These are phyloP conservation scores for Sporothrix euskadiensis DNA, from an alignment of 2,329 filamentous ascomycete genomes.

Conservation along the genomic window DNA sequence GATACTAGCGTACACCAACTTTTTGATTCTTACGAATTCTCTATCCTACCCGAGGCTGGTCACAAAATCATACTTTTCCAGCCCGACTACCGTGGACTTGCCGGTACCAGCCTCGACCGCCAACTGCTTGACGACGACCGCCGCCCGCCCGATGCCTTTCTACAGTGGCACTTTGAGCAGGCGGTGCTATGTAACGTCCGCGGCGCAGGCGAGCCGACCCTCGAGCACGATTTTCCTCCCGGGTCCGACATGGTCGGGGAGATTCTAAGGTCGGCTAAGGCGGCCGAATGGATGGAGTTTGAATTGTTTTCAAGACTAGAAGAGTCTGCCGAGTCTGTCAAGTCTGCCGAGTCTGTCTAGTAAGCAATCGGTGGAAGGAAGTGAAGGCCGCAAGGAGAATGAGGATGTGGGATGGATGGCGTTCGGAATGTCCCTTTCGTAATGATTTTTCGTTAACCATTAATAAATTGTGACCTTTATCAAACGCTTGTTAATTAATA, in stretches of 20 bases:
- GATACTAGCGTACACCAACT: not conserved
- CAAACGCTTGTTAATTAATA: too few relatives aligned
- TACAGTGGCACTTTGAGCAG: constrained; percentile 18
- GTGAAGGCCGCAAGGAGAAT: too few relatives aligned
- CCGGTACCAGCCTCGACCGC: constrained; percentile 1
- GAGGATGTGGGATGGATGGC: too few relatives aligned
- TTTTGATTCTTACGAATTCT: constrained; percentile 4
- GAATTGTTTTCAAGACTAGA: constrained; percentile 25
- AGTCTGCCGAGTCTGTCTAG: too few relatives aligned
- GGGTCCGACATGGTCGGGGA: constrained; percentile 22
- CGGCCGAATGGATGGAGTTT: constrained; percentile 22
- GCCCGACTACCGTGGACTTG: not conserved
- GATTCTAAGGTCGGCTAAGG: constrained; percentile 14
- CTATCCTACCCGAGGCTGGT: constrained; percentile 13
- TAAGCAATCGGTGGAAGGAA: too few relatives aligned
- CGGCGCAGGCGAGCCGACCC: not conserved
- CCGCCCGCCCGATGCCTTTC: not conserved
- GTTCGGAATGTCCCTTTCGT: too few relatives aligned
- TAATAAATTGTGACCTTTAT: too few relatives aligned
- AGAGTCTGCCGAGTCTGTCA: not conserved
- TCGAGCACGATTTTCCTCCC: constrained; percentile 22
- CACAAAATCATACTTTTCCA: constrained; percentile 4
- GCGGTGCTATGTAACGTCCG: constrained; percentile 17
- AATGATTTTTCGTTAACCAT: too few relatives aligned
- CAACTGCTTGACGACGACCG: constrained; percentile 5